Evolutionary conservation across 148 eudicot genomes (phyloP), one percentile per base, ranked within the genome.

Genomic region (Fagopyrum homotropicum): DNA sequence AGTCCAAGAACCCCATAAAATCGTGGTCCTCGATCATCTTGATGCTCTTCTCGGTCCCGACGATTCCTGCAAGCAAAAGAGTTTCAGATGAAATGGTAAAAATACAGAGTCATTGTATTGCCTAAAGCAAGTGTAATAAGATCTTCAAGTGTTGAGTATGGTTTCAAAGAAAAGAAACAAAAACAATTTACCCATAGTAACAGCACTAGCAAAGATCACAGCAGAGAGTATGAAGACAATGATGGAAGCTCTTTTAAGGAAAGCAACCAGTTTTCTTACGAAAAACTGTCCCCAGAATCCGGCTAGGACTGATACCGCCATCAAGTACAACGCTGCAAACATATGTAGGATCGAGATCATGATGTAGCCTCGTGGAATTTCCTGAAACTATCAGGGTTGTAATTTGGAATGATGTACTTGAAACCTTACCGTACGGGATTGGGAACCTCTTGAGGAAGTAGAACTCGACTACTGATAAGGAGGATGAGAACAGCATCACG

Each of bases 241-340:
- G 79, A 95, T 29, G 5, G 99, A 95, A 75, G 92, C 98, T 77
- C 99, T 83, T 82, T 72, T 83, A 26, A 92, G 83, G 68, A 92
- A 81, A 35, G 94, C 83, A 59, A 95, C 76, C 6, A 92, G 83
- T 73, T 90, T 95, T 74, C 99, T 81, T 45, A 95, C 83, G 57
- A 92, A 86, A 77, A 82, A 92, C 84, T 95, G 99, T 59, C 99
- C 98, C 98, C 98, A 95, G 73, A 95, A 95, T 35, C 99, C 99
- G 70, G 98, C 99, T 68, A 90, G 15, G 40, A 95, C 81, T 40
- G 97, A 95, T 9, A 95, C 90, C 0, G 76, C 43, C 85, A 90
- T 87, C 55, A 95, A 88, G 81, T 95, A 95, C 73, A 89, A 30
- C 10, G 99, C 99, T 95, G 98, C 88, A 90, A 52, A 22, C 49